Evolutionary conservation across 352 stramenopile species (phyloP).

Genomic region (Globisporangium rhizosaccharum): DNA sequence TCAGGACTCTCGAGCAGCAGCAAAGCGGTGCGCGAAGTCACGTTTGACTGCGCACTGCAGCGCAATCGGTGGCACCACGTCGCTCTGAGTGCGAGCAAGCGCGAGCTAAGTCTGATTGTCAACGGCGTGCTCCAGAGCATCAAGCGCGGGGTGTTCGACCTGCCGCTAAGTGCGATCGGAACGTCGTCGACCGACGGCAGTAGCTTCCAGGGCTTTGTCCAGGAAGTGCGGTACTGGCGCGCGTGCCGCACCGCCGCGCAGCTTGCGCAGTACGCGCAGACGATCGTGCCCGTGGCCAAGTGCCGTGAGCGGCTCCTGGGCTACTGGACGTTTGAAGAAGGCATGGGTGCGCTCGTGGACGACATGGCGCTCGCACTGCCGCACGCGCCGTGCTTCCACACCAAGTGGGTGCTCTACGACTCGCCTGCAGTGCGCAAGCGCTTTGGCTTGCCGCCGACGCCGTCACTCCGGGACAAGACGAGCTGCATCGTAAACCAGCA

Average conservation of each 20-base stretch:
- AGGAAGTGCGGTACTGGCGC: slow-evolving; percentile 70
- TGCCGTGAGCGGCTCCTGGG: slow-evolving; percentile 27
- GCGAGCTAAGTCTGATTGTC: slow-evolving; percentile 46
- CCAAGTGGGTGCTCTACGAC: slow-evolving; percentile 49
- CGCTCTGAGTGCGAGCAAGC: slow-evolving; percentile 38
- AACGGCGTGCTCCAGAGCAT: slow-evolving; percentile 34
- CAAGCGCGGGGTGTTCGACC: slow-evolving; percentile 45
- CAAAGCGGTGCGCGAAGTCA: slow-evolving; percentile 34
- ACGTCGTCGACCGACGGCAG: slow-evolving; percentile 13
- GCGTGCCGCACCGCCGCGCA: slow-evolving; percentile 31
- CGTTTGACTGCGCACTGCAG: slow-evolving; percentile 35
- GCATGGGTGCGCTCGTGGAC: slow-evolving; percentile 60
- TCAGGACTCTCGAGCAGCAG: slow-evolving; percentile 5
- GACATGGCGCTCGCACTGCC: slow-evolving; percentile 55
- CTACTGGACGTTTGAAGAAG: slow-evolving; percentile 82
- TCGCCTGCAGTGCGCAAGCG: slow-evolving; percentile 30
- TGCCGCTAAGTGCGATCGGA: slow-evolving; percentile 43
- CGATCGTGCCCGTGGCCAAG: slow-evolving; percentile 38
- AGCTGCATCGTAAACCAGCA: slow-evolving; percentile 65
- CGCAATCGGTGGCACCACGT: slow-evolving; percentile 61
- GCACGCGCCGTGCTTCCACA: slow-evolving; percentile 40
- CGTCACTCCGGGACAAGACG: slow-evolving; percentile 56
- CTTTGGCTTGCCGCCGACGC: slow-evolving; percentile 52
- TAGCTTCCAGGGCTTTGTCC: slow-evolving; percentile 57
- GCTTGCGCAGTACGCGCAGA: slow-evolving; percentile 23